Base-by-base conservation (phyloP, 2,329 filamentous ascomycete genomes). In the Diaporthe capsici region DNA sequence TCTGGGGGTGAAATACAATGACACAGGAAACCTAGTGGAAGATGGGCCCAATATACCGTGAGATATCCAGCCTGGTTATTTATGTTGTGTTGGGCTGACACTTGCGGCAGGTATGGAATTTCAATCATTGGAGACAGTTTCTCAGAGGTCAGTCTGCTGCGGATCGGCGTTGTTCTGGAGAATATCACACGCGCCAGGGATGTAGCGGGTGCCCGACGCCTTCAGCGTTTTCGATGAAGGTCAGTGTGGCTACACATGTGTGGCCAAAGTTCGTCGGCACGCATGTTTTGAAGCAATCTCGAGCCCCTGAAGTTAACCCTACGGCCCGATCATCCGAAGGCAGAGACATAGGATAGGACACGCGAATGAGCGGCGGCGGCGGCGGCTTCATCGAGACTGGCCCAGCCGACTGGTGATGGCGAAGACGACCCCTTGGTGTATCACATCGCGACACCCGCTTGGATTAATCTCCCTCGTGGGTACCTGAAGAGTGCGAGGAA, bases 381-480 rank as follows among this genome's bases (percentile, higher is more conserved):
- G 34, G 34, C 22, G 15, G 65, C 47, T 25, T 20, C 57, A 42
- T 13, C 20, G 47, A 39, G 31, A 53, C 47, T 68, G 47, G 31
- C 4, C 65, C 20, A 51, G n/a, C 65, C 65, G 34, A 39, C 65
- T 68, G 47, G 31, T 20, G 47, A 68, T 53, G 65, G 47, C 34
- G 47, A 51, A 42, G 47, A 47, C 8, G 31, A 51, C 65, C 65
- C 28, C 47, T 53, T 9, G 65, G 47, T 53, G 65, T 51, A 25
- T 68, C 47, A 53, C 34, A 39, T 68, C 65, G 65, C 10, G 22
- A 13, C 47, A 37, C 31, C 31, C 31, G 65, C 44, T 68, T 68
- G 65, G 65, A 68, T 37, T n/a, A 68, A 39, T 53, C 31, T 68
- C 65, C 47, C 65, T 53, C 65, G 22, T 51, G 20, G 53, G 47